Evolutionary conservation across 2,329 filamentous ascomycete species (phyloP).

Genomic region (Stachybotrys echinatus): DNA sequence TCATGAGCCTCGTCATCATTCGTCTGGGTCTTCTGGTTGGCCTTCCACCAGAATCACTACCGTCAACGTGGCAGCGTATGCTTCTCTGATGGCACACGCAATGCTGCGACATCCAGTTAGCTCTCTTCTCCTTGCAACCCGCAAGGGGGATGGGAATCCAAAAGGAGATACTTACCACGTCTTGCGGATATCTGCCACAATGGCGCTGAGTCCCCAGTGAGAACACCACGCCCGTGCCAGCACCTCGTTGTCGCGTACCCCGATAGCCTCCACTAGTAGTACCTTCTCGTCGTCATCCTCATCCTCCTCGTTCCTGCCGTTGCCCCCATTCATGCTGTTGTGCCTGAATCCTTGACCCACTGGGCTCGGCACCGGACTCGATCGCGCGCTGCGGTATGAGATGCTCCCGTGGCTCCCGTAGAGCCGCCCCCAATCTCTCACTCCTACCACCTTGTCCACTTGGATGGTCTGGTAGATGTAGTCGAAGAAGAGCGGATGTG

Average conservation of each 20-base stretch:
- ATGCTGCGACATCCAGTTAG: slow-evolving; percentile 39
- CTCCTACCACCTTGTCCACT: slow-evolving; percentile 59
- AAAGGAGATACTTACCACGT: slow-evolving; percentile 50
- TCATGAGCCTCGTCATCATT: background rate
- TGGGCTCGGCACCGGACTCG: slow-evolving; percentile 25
- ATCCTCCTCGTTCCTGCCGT: slow-evolving; percentile 19
- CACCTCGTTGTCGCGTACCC: slow-evolving; percentile 70
- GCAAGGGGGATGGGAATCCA: background rate
- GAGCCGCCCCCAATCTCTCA: slow-evolving; percentile 59
- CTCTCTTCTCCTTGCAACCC: background rate
- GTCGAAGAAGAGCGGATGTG: slow-evolving; percentile 68
- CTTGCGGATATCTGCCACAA: slow-evolving; percentile 63
- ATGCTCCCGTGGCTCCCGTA: slow-evolving; percentile 22
- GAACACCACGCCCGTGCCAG: slow-evolving; percentile 73
- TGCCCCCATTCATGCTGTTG: slow-evolving; percentile 11
- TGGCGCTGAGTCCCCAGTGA: slow-evolving; percentile 66
- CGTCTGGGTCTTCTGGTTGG: slow-evolving; percentile 38
- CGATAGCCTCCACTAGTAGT: slow-evolving; percentile 67
- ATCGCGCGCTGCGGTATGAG: slow-evolving; percentile 24
- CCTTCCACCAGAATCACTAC: slow-evolving; percentile 64
- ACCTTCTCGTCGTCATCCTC: slow-evolving; percentile 58
- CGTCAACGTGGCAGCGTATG: slow-evolving; percentile 67
- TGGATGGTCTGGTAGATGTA: slow-evolving; percentile 56
- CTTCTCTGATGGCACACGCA: slow-evolving; percentile 69
- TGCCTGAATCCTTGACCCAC: slow-evolving; percentile 15